Base-by-base conservation (phyloP, 2,329 filamentous ascomycete species). In the Fusarium decemcellulare region DNA sequence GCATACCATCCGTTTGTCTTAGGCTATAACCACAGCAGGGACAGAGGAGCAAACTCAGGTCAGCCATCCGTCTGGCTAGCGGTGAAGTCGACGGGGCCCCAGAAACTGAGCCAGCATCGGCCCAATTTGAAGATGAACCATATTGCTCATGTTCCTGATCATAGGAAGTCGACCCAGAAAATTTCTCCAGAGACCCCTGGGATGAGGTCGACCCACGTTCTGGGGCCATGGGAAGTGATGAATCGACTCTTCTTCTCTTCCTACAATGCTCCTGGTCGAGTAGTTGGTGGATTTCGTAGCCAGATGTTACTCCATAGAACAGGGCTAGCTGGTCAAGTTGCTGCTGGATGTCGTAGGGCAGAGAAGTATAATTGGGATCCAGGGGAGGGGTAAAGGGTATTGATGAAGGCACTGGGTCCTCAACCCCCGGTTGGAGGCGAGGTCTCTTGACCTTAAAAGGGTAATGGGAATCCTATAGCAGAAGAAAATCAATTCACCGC, bases 401-500 rank as follows among this genome's bases (percentile, higher is more conserved):
- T 63, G 70, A 67, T 44, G 72, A 64, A 61, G 61, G 58, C 37
- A 65, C 65, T 37, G 72, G 65, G 40, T 74, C 67, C 54, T 70
- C 75, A 70, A 65, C 68, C 57, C 67, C 73, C 39, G 59, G 68
- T 52, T 73, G 68, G 59, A 73, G 60, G 69, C 72, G 73, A 70
- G 76, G 65, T 57, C 78, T 72, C 70, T 78, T 78, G 59, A 70
- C 67, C 59, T 71, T 73, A 55, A 75, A 69, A 61, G 72, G 56
- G 57, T 73, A 68, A 63, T 76, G 72, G 58, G 72, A 63, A 70
- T 78, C 76, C 78, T 80, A 72, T 74, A 64, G 54, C 72, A 72
- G 43, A 69, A 62, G 72, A 75, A 59, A 70, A 79, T 84, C 76
- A 84, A 81, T 78, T 78, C 73, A 81, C 78, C 75, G 78, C 76